Evolutionary conservation across 257 asterid species (phyloP), one percentile per base, ranked within the genome.

Genomic region (Plantago ovata): DNA sequence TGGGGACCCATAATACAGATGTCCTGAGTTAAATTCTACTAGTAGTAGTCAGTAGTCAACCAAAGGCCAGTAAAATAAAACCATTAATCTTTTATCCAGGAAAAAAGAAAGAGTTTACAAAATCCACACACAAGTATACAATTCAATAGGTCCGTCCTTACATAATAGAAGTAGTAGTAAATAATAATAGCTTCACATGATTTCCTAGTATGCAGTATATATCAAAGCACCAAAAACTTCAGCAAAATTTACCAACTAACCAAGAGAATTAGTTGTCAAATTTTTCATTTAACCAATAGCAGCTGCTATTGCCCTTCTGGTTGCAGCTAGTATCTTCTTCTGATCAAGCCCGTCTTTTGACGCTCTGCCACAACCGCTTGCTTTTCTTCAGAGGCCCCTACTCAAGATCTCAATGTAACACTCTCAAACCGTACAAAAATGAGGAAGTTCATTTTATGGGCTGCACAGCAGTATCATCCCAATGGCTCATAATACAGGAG

Each of bases 191-290:
- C 24, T 18, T 20, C 36, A 7, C 24, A 48, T 47, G 12, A 13
- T 21, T 47, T 28, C 36, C 55, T 21, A 50, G 16, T 49, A 49
- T 49, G 10, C 24, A 49, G 38, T 50, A 20, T 50, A 50, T 49
- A 10, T n/a, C n/a, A 22, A 22, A 50, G 11, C 38, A 13, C 38
- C 55, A 50, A 19, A 19, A 50, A 28, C 36, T 28, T 23, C 38
- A 19, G 56, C 38, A 50, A 50, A 32, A 13, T 36, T 22, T 50
- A 10, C 14, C 38, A 9, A 12, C 18, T 50, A 23, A 22, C 56
- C 38, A 22, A 13, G 18, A 50, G 38, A 22, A 50, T 6, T 15
- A 22, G 21, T 19, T 49, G 24, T 19, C 13, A 20, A 19, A 22
- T 4, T 32, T n/a, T 13, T 50, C 38, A 21, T 49, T 21, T 20